Evolutionary conservation across 306 rosid species (phyloP).

Genomic region (Lagenaria siceraria): DNA sequence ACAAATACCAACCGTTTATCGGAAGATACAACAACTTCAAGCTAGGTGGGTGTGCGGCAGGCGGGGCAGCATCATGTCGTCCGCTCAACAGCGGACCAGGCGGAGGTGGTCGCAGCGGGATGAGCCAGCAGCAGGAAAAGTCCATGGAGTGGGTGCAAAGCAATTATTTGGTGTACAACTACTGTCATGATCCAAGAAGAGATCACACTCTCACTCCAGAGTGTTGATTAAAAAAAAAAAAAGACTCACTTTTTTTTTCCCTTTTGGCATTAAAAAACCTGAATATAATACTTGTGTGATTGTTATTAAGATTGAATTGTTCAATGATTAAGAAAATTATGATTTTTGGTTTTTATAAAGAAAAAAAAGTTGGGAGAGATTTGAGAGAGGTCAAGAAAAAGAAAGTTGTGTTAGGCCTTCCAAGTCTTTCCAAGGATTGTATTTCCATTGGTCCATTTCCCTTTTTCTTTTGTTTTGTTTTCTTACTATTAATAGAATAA

Average conservation of each 20-base stretch:
- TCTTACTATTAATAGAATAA: neutral
- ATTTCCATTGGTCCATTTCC: neutral
- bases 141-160: conserved; percentile 77
- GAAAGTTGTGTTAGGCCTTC: conserved; percentile 5
- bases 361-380: neutral
- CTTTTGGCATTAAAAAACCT: neutral
- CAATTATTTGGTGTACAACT: conserved; percentile 60
- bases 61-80: conserved; percentile 28
- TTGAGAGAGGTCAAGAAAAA: conserved; percentile 2
- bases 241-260: neutral
- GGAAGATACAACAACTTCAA: conserved; percentile 61
- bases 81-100: conserved; percentile 34
- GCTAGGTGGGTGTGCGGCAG: conserved; percentile 33
- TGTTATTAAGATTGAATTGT: neutral
- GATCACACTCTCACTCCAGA: conserved; percentile 71
- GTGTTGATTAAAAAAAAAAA: conserved; percentile 26
- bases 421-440: neutral
- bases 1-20: conserved; percentile 64
- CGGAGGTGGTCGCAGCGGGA: conserved; percentile 2
- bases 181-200: conserved; percentile 62
- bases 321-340: neutral
- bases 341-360: neutral
- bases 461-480: neutral
- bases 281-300: neutral
- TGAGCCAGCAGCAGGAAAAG: conserved; percentile 39